Base-by-base conservation (phyloP, 2,329 filamentous ascomycete species). In the Calonectria henricotiae region DNA sequence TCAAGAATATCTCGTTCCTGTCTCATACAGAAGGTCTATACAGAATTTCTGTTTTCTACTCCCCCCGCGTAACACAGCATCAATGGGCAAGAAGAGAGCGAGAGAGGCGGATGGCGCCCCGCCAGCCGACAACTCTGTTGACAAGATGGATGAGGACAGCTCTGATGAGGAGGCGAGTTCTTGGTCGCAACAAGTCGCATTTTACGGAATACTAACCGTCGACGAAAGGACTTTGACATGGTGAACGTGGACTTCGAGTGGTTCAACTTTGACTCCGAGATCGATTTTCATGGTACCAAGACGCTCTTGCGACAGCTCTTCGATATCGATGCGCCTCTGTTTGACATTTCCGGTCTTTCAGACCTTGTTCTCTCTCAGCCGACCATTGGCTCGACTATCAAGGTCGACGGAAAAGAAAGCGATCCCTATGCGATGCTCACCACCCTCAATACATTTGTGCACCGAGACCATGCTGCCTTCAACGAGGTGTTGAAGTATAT, bases 171-270 rank as follows among this genome's bases (percentile, higher is more conserved):
- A 89, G 77, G 89, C 87, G 75, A 76, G 79, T 73, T 46, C 27
- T 49, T n/a, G 73, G 67, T 73, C 51, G 72, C 55, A 62, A 58
- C 25, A 51, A 55, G 23, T 41, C 17, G 17, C 43, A 43, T 62
- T 66, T 75, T 43, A 74, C 65, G 49, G 27, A 30, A 41, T 6
- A 65, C 70, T 75, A 30, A 77, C 37, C 47, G 23, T 7, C 12
- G 20, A 11, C 7, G n/a, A n/a, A 30, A 97, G 94, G 94, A 98
- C 79, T 93, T 95, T 79, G 93, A 98, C 80, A 93, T 96, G 82
- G 91, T 99, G 74, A 92, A 98, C 80, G 95, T 98, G 68, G 96
- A 98, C 75, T 99, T 99, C 79, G 96, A 99, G 85, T 98, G 95
- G 93, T 99, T 98, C 86, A 97, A 98, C 84, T 97, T 96, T 72